These are phyloP conservation scores for Sclerotinia nivalis DNA, from an alignment of 2,329 filamentous ascomycete genomes.

Conservation along the genomic window DNA sequence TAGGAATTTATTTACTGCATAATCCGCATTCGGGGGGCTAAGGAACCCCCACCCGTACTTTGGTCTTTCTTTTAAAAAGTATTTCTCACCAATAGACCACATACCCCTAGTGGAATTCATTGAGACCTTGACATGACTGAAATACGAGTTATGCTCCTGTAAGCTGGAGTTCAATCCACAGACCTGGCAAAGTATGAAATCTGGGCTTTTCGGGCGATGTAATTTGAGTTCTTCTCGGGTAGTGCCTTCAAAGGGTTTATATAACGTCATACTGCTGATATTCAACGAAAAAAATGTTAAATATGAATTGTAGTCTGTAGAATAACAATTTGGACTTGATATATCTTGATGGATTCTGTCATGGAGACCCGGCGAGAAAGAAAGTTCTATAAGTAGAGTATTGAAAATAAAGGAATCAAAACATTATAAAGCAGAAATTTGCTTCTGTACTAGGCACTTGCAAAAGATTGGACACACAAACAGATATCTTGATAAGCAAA, in stretches of 20 bases:
- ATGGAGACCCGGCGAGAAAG: neutral
- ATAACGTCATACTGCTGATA: neutral
- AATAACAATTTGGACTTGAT: neutral
- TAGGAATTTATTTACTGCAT: neutral
- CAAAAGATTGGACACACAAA: neutral
- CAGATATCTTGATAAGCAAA: neutral
- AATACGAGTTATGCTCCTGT: neutral
- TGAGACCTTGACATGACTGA: slow-evolving; percentile 11
- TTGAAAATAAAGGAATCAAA: neutral
- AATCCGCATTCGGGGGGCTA: neutral
- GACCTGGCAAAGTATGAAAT: neutral
- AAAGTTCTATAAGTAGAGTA: neutral
- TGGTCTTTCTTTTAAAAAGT: neutral
- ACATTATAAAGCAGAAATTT: neutral
- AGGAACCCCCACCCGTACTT: rapidly evolving
- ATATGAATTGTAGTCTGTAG: neutral
- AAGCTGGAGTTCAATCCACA: neutral
- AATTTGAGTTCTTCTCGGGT: neutral
- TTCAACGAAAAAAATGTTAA: neutral
- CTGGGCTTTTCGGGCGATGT: neutral
- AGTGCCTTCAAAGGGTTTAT: neutral
- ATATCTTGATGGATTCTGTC: neutral
- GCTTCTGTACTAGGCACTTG: neutral
- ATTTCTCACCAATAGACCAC: neutral
- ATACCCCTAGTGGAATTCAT: neutral